Evolutionary conservation across 805 yeast genomes (phyloP).

Genomic region (Lipomyces spencermartinsiae): DNA sequence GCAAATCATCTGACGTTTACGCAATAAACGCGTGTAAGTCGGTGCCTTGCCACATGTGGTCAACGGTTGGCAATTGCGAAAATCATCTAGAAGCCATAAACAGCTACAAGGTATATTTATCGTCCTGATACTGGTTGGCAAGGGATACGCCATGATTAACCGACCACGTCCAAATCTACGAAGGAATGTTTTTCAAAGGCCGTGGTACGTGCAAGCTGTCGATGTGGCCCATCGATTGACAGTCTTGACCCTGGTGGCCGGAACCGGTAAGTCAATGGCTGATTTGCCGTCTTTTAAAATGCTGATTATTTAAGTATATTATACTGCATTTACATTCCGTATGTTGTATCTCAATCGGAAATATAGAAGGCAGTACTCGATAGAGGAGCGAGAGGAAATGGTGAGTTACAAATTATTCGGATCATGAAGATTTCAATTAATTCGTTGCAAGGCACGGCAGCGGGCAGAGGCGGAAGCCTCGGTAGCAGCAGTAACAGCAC

Average conservation of each 20-base stretch:
- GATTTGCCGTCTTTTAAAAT: neutral
- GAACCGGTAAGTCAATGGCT: conserved; percentile 45
- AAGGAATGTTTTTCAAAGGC: conserved; percentile 45
- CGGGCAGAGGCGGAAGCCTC: neutral
- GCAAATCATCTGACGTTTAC: neutral
- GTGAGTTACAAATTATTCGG: conserved; percentile 4
- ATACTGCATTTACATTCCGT: conserved; percentile 23
- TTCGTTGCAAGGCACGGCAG: neutral
- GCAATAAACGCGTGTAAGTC: neutral
- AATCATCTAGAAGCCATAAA: too few species aligned
- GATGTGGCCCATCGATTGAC: conserved; percentile 77
- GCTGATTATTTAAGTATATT: conserved; percentile 20
- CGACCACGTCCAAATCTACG: conserved; percentile 13
- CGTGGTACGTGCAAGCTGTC: conserved; percentile 78
- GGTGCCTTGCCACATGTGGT: too few species aligned
- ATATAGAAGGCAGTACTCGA: conserved; percentile 16
- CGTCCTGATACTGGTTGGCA: neutral
- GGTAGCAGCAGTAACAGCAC: neutral
- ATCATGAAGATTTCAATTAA: neutral
- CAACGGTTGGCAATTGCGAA: neutral
- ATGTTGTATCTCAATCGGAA: conserved; percentile 30
- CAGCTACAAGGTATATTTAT: too few species aligned
- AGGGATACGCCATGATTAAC: neutral
- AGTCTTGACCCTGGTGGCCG: conserved; percentile 69
- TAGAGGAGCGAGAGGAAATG: conserved; percentile 18